Base-by-base conservation (phyloP, 768 basidiomycete genomes). In the Leccinum boreale region DNA sequence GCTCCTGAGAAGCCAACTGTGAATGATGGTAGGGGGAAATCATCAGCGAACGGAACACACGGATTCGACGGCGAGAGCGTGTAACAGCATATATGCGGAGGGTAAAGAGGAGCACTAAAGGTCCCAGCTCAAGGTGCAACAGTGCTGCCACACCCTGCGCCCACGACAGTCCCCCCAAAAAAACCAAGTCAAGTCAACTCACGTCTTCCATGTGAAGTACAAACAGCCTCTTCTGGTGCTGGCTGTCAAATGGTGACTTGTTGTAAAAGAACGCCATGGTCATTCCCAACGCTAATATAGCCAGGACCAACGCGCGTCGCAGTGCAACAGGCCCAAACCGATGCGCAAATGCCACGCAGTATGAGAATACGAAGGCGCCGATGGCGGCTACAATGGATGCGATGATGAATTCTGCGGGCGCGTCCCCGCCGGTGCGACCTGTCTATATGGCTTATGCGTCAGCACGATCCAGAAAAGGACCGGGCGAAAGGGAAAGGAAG, bases 221-320 rank as follows among this genome's bases (percentile, higher is more conserved):
- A 65, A 92, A 94, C 50, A 96, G 50, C 55, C 96, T 77, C 73
- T 92, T 92, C 64, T 94, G 95, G 68, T 98, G 96, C 79, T 85
- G 84, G 15, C 66, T 71, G 65, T 97, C 94, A 69, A 94, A 98
- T 0, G 89, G 85, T 5, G 74, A 70, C 44, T 80, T 73, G 62
- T 74, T 69, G 6, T 81, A 76, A 70, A 93, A 93, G 44, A 85
- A 70, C 0, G 82, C 86, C 60, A 91, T 82, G 2, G 78, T 60
- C 9, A 79, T 62, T 0, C 78, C 77, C 0, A 84, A 83, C 1
- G 75, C 49, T 33, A 85, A 64, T 24, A 78, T 71, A 5, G 85
- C 67, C 3, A 81, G 57, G 19, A 85, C 35, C 26, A 90, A 69
- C 5, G 70, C 64, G 8, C 66, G 74, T 33, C 69, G 65, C 42